Percentiles rank a stretch among this genome's conserved stretches.
These are phyloP conservation scores for Aspergillus ibericus DNA, from an alignment of 2,329 filamentous ascomycete genomes.

Conservation along the genomic window DNA sequence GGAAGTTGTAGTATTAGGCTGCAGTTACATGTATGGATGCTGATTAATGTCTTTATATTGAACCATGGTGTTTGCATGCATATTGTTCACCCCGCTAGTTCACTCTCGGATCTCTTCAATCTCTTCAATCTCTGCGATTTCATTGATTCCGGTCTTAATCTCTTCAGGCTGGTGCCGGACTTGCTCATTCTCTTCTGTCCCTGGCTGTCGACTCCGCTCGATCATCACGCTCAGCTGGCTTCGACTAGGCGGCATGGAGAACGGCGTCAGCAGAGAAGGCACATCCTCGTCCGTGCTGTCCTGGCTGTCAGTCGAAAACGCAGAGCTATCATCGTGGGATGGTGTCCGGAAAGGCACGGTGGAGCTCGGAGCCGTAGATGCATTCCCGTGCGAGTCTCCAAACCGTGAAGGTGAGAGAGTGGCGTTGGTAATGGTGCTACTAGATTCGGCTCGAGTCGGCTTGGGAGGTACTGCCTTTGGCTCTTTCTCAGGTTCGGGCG, in stretches of 20 bases:
- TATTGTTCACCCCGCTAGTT: background rate
- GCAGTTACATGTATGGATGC: background rate
- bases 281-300: background rate
- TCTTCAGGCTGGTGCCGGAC: background rate
- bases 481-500: background rate
- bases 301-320: background rate
- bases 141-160: background rate
- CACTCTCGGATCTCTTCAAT: background rate
- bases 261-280: constrained; percentile 9
- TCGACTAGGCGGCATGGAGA: constrained; percentile 13
- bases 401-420: constrained; percentile 8
- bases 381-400: constrained; percentile 4
- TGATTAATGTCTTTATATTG: background rate
- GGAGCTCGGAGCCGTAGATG: constrained; percentile 12
- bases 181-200: background rate
- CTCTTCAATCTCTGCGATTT: background rate
- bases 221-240: constrained; percentile 24
- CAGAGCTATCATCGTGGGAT: background rate
- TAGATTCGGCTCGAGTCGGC: background rate
- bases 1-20: background rate
- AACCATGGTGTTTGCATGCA: background rate
- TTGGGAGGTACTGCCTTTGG: background rate
- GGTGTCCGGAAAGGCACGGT: background rate
- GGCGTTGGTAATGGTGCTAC: constrained; percentile 1
- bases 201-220: constrained; percentile 13